Evolutionary conservation across 2,329 filamentous ascomycete genomes (phyloP), one percentile per base, ranked within the genome.

Genomic region (Botrytis galanthina): DNA sequence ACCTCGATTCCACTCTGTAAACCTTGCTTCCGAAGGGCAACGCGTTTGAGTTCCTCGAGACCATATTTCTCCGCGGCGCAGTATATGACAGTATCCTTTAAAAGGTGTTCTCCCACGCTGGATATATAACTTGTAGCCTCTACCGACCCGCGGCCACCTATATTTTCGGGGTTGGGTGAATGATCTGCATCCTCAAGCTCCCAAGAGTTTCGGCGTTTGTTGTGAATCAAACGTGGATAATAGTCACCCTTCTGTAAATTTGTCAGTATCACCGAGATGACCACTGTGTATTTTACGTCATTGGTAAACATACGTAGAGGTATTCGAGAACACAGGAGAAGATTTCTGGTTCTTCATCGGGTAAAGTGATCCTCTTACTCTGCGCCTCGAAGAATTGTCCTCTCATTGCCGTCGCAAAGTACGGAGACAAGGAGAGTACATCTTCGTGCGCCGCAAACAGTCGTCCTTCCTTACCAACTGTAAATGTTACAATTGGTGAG

Each of bases 371-470:
- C 83, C 89, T 94, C 89, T 89, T 93, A 89, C 86, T 93, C 90
- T 87, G 90, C 85, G 84, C 87, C 82, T 92, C 91, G 83, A 91
- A 88, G 85, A 92, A 92, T 82, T 92, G 89, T 81, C 89, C 89
- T 80, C 89, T 90, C 80, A 94, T 88, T 79, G 90, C 88, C 80
- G 89, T 87, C 79, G 90, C 88, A 83, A 98, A 97, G 84, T 93
- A 97, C 78, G 94, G 92, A 82, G 94, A 95, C 83, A 93, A 90
- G 81, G 89, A 90, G 77, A 98, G 90, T 80, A 97, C 91, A 84
- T 97, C 93, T 87, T 98, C 93, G 84, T 98, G 95, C 81, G 94
- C 95, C 80, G 95, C 95, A 87, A 98, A 98, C 83, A 97, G 88
- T 80, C 95, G 92, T 82, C 92, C 92, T 81, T 97, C 94, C 79